Evolutionary conservation across 306 rosid species (phyloP), one percentile per base, ranked within the genome.

Genomic region (Spatholobus suberectus): DNA sequence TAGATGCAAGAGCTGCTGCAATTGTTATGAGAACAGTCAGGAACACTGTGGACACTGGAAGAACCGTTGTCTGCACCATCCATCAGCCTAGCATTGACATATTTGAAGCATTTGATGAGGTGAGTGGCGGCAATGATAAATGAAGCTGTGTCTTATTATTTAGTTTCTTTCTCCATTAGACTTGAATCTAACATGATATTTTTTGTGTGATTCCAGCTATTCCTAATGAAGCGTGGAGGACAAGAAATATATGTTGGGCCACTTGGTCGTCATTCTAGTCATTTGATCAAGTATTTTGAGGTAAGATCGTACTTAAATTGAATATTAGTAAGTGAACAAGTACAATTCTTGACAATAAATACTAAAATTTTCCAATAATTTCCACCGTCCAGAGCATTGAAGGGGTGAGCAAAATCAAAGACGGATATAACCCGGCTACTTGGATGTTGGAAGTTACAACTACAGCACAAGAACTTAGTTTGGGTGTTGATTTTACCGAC

Each of bases 31-130:
- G 98, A 86, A 94, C 98, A 1, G 94, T 94, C 0, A 88, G 97
- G 61, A 94, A 90, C 85, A 94, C 97, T 0, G 98, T 94, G 62
- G 94, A 94, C 89, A 94, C 98, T 0, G 98, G 98, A 24, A 82
- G 98, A 88, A 94, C 97, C 6, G 98, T 94, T 20, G 95, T 92
- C 43, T 94, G 98, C 89, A 94, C 97, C 68, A 94, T 94, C 85
- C 98, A 94, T 83, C 98, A 94, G 57, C 98, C 98, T 27, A 94
- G 98, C 86, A 94, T 92, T 13, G 98, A 92, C 81, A 94, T 94
- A 37, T 92, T 94, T 59, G 94, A 90, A 82, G 91, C 94, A 0
- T 90, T 90, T 85, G 94, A 90, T 78, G 94, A 90, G 88, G 94
- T 90, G 37, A 83, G 43, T 12, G 8, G 8, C 27, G 15, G 37